Conservation (phyloP, 2,329 filamentous ascomycete species). For the Aspergillus niger region DNA sequence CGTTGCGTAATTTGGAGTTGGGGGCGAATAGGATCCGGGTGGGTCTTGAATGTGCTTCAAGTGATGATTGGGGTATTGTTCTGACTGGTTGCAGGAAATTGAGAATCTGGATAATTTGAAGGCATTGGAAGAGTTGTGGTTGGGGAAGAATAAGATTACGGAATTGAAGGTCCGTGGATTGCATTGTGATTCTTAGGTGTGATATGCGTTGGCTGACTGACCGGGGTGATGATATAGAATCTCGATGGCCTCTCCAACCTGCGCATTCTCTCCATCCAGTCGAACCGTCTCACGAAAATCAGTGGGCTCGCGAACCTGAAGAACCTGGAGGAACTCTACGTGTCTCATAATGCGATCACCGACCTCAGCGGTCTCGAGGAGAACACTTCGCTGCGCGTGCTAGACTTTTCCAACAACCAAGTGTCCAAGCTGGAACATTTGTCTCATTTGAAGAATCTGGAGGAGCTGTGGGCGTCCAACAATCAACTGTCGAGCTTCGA, state of each 20-base stretch:
- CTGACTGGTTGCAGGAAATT: conserved; percentile 60
- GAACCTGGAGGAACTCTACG: conserved; percentile 87
- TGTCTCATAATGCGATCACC: conserved; percentile 89
- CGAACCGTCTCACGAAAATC: conserved; percentile 83
- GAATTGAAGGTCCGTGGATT: conserved; percentile 62
- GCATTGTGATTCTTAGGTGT: background rate
- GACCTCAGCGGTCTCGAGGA: conserved; percentile 71
- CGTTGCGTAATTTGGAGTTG: conserved; percentile 81
- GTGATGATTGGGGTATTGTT: background rate
- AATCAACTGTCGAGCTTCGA: conserved; percentile 78
- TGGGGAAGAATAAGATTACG: conserved; percentile 95
- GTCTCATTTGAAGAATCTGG: conserved; percentile 67
- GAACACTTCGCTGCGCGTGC: conserved; percentile 68
- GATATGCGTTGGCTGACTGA: conserved; percentile 11
- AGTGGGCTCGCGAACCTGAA: conserved; percentile 72
- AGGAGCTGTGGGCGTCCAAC: conserved; percentile 94
- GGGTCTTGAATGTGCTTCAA: conserved; percentile 20
- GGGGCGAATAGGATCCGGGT: conserved; percentile 85
- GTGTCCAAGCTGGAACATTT: conserved; percentile 75
- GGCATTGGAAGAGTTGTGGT: conserved; percentile 85
- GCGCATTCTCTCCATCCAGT: conserved; percentile 89
- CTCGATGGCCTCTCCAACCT: conserved; percentile 75
- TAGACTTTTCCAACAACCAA: conserved; percentile 90
- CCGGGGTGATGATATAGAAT: conserved; percentile 47
- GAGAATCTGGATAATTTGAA: conserved; percentile 76